phyloP scores from a whole-genome alignment of 1,284 basidiomycete species.

The Malassezia sympodialis region DNA sequence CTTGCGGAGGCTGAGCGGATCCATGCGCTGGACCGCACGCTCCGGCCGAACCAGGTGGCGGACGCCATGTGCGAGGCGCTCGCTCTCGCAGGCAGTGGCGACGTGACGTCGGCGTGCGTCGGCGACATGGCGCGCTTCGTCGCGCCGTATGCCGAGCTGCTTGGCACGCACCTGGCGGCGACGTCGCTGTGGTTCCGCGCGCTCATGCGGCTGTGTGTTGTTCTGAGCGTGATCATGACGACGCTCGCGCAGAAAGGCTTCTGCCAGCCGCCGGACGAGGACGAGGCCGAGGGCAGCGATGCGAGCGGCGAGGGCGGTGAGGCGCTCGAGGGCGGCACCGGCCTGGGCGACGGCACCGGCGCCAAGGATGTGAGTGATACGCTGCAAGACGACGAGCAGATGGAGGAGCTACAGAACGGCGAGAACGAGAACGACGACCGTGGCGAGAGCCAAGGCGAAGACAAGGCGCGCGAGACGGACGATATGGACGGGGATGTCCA shows the following conservation, averaged over 20 bases:
- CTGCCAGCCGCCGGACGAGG: conserved; percentile 51
- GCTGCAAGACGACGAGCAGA: conserved; percentile 67
- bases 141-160: conserved; percentile 24
- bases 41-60: conserved; percentile 3
- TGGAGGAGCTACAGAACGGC: conserved; percentile 69
- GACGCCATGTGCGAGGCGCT: conserved; percentile 4
- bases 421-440: conserved; percentile 57
- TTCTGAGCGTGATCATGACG: conserved; percentile 64
- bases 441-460: conserved; percentile 50
- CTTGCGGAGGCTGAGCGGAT: background rate
- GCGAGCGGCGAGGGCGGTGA: conserved; percentile 23
- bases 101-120: background rate
- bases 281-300: conserved; percentile 26
- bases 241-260: conserved; percentile 77
- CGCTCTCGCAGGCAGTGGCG: background rate
- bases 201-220: conserved; percentile 72
- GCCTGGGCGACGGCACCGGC: conserved; percentile 43
- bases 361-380: conserved; percentile 53
- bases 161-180: conserved; percentile 51
- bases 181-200: conserved; percentile 61
- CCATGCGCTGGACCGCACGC: background rate
- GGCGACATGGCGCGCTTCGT: conserved; percentile 31
- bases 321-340: conserved; percentile 41
- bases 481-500: conserved; percentile 70
- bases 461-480: conserved; percentile 56